Conservation (phyloP, 805 yeast genomes). For the Torulaspora delbrueckii region DNA sequence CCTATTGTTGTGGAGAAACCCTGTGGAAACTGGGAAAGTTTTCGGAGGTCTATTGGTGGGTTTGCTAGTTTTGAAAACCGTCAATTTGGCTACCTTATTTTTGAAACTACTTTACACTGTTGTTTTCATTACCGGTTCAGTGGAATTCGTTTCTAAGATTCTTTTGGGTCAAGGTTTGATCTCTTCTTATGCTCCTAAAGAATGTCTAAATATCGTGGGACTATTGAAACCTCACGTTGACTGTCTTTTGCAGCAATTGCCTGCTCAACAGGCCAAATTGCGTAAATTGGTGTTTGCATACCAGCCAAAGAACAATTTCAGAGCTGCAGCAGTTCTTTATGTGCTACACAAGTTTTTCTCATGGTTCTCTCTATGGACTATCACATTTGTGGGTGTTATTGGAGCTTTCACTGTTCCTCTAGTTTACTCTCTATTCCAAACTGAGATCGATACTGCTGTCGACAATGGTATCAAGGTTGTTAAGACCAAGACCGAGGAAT, state of each 20-base stretch:
- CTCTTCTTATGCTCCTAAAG: constrained; percentile 61
- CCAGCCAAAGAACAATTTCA: constrained; percentile 67
- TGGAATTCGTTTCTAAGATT: constrained; percentile 70
- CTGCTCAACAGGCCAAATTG: constrained; percentile 47
- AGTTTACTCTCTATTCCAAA: constrained; percentile 66
- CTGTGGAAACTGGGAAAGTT: constrained; percentile 70
- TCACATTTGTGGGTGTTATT: constrained; percentile 54
- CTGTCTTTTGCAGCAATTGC: constrained; percentile 36
- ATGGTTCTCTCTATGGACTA: constrained; percentile 65
- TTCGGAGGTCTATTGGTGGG: constrained; percentile 57
- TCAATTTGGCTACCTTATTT: constrained; percentile 57
- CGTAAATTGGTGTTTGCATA: constrained; percentile 61
- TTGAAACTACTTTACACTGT: constrained; percentile 57
- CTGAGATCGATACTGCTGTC: constrained; percentile 66
- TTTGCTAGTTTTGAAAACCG: constrained; percentile 54
- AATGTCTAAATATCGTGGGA: constrained; percentile 34
- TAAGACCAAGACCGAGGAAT: constrained; percentile 46
- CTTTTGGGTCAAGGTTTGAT: constrained; percentile 76
- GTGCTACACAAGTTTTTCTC: constrained; percentile 67
- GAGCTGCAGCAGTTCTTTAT: constrained; percentile 64
- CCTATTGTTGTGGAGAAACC: constrained; percentile 35
- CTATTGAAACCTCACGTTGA: constrained; percentile 32
- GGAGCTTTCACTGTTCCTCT: constrained; percentile 71
- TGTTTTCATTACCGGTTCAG: constrained; percentile 59
- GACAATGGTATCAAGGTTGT: constrained; percentile 44